Conservation (phyloP, 768 basidiomycete genomes). For the Hericium rajendrae region DNA sequence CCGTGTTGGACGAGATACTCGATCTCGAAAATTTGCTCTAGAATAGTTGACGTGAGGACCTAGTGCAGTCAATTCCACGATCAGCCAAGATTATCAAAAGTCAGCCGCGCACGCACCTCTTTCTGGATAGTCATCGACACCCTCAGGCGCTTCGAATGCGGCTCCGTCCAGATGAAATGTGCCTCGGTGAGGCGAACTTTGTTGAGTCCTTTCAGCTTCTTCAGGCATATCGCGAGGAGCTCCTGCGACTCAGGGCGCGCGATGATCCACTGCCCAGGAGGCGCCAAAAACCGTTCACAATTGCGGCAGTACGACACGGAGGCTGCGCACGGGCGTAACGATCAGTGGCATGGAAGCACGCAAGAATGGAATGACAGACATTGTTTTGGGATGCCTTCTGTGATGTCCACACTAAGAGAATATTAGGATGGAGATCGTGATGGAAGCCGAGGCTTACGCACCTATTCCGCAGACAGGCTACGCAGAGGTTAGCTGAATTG, state of each 20-base stretch:
- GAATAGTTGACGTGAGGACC: constrained; percentile 90
- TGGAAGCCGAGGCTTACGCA: constrained; percentile 24
- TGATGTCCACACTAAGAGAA: constrained; percentile 75
- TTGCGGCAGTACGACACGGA: constrained; percentile 90
- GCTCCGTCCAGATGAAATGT: constrained; percentile 99
- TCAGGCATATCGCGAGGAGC: constrained; percentile 86
- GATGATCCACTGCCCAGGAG: constrained; percentile 78
- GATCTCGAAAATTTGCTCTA: constrained; percentile 96
- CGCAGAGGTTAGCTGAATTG: constrained; percentile 88
- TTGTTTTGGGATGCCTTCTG: constrained; percentile 96
- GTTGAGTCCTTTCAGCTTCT: constrained; percentile 87
- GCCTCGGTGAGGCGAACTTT: constrained; percentile 97
- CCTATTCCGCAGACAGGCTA: constrained; percentile 83
- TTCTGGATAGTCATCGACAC: constrained; percentile 97
- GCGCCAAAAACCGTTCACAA: constrained; percentile 91
- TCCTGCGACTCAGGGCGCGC: constrained; percentile 89
- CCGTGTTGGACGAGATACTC: constrained; percentile 92
- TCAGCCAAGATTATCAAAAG: not conserved
- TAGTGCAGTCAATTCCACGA: constrained; percentile 17
- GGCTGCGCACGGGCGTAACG: constrained; percentile 32
- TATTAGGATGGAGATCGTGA: not conserved
- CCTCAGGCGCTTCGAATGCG: constrained; percentile 87
- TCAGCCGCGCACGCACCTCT: constrained; percentile 49
- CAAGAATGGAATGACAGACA: constrained; percentile 32
- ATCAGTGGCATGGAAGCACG: not conserved